A percentile compares a stretch with the other conserved stretches of the same genome.
These are phyloP conservation scores for Tricholoma sp. DNA, from an alignment of 768 basidiomycete species.

Conservation along the genomic window DNA sequence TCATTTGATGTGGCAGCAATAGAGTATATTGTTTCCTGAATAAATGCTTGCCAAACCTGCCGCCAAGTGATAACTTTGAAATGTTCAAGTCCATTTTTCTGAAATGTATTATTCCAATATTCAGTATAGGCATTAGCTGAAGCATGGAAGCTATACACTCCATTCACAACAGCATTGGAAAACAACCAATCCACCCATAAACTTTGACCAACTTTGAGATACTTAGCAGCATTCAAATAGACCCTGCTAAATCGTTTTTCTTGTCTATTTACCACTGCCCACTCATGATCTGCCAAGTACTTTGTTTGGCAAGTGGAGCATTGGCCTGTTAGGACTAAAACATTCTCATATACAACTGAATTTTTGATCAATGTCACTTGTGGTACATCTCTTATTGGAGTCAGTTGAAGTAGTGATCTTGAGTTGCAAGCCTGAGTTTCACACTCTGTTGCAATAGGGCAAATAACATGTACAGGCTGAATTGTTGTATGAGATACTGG, in stretches of 20 bases:
- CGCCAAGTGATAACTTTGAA: too few relatives aligned
- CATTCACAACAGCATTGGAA: constrained; percentile 2
- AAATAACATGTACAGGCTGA: constrained; percentile 3
- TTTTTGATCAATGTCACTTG: constrained; percentile 12
- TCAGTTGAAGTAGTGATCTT: not conserved
- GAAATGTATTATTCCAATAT: constrained; percentile 24
- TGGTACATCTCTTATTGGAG: constrained; percentile 8
- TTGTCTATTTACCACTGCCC: not conserved
- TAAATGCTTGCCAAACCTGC: too few relatives aligned
- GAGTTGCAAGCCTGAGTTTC: constrained; percentile 5
- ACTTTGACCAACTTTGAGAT: too few relatives aligned
- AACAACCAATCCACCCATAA: too few relatives aligned
- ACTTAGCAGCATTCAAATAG: not conserved
- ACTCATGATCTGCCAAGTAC: constrained; percentile 14
- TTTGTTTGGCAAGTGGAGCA: constrained; percentile 9
- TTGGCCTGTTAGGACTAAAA: constrained; percentile 7
- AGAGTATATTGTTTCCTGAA: too few relatives aligned
- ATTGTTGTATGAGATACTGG: constrained; percentile 2
- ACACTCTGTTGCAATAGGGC: constrained; percentile 7
- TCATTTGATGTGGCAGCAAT: too few relatives aligned
- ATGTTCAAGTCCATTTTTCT: not conserved
- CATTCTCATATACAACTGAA: constrained; percentile 4
- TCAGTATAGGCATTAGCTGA: constrained; percentile 13
- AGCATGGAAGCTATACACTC: not conserved
- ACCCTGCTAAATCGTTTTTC: not conserved